Evolutionary conservation across 345 rosid species (phyloP).

Genomic region (Arabis alpina): DNA sequence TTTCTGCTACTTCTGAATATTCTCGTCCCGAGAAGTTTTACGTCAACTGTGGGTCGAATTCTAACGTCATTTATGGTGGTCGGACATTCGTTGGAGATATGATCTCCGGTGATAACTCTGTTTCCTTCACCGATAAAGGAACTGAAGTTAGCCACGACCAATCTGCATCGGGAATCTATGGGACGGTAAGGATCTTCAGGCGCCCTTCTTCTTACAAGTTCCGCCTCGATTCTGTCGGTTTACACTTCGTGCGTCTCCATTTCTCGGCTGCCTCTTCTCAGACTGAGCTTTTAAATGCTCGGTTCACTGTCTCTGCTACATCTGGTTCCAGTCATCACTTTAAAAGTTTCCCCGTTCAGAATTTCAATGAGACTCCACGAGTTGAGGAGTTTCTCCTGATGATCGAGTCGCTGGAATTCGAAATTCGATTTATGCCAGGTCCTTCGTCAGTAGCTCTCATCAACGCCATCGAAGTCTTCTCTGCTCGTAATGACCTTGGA

Average conservation of each 20-base stretch:
- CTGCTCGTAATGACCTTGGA: slow-evolving; percentile 38
- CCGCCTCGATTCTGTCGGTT: slow-evolving; percentile 31
- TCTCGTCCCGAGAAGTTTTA: slow-evolving; percentile 48
- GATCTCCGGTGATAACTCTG: slow-evolving; percentile 20
- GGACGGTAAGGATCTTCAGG: slow-evolving; percentile 56
- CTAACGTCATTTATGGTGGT: neutral
- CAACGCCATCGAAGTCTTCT: slow-evolving; percentile 74
- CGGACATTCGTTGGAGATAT: slow-evolving; percentile 50
- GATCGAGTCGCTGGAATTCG: slow-evolving; percentile 30
- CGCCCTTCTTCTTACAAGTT: slow-evolving; percentile 45
- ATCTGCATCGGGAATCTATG: slow-evolving; percentile 37
- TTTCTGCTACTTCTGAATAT: slow-evolving; percentile 36
- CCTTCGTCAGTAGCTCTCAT: slow-evolving; percentile 54
- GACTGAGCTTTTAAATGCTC: slow-evolving; percentile 43
- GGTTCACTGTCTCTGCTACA: slow-evolving; percentile 45
- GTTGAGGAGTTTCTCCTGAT: slow-evolving; percentile 55
- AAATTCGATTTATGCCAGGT: slow-evolving; percentile 45
- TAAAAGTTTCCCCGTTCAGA: slow-evolving; percentile 37
- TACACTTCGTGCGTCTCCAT: slow-evolving; percentile 52
- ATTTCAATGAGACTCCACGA: slow-evolving; percentile 12
- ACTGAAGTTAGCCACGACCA: slow-evolving; percentile 9
- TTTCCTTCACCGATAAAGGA: slow-evolving; percentile 29
- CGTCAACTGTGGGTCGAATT: slow-evolving; percentile 60
- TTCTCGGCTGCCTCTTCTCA: slow-evolving; percentile 41
- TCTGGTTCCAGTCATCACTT: slow-evolving; percentile 41